Percentiles rank a stretch among this genome's conserved stretches.
Evolutionary conservation across 495 filamentous ascomycete genomes (phyloP).

Genomic region (Sabuloglossum arenarium): DNA sequence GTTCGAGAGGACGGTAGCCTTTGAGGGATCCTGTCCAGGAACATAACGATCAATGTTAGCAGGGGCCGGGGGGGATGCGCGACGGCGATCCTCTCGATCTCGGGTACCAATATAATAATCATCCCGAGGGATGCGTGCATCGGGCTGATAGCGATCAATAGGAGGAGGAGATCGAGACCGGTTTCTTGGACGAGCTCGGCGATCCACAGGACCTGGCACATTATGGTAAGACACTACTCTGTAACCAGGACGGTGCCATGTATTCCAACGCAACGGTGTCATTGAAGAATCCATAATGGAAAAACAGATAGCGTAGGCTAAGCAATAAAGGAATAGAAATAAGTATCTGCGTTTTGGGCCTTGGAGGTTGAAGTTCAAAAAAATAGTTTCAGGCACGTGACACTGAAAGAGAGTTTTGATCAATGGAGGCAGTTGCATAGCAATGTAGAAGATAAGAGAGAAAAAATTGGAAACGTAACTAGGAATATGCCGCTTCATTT

Average conservation of each 20-base stretch:
- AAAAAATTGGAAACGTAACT: not conserved
- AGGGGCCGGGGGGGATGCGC: slow-evolving; percentile 34
- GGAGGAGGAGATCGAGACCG: slow-evolving; percentile 26
- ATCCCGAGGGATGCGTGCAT: slow-evolving; percentile 30
- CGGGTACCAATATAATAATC: slow-evolving; percentile 35
- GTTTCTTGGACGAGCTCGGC: slow-evolving; percentile 32
- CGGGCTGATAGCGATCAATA: slow-evolving; percentile 25
- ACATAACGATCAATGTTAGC: slow-evolving; percentile 90
- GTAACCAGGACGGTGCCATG: not conserved
- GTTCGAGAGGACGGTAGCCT: slow-evolving; percentile 40
- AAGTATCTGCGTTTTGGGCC: too few species aligned
- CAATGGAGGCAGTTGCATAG: not conserved
- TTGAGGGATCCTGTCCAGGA: slow-evolving; percentile 51
- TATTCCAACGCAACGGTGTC: not conserved
- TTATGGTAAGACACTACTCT: slow-evolving; percentile 18
- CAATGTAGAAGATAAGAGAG: not conserved
- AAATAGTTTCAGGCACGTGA: not conserved
- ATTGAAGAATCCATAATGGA: not conserved
- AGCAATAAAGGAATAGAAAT: not conserved
- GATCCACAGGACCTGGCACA: slow-evolving; percentile 22
- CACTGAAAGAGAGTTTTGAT: not conserved
- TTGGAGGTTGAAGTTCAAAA: too few species aligned
- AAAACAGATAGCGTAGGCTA: not conserved
- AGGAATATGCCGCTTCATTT: too few species aligned
- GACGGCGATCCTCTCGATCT: slow-evolving; percentile 45